These are phyloP conservation scores for Russula sp. DNA, from an alignment of 768 basidiomycete species.

Conservation along the genomic window DNA sequence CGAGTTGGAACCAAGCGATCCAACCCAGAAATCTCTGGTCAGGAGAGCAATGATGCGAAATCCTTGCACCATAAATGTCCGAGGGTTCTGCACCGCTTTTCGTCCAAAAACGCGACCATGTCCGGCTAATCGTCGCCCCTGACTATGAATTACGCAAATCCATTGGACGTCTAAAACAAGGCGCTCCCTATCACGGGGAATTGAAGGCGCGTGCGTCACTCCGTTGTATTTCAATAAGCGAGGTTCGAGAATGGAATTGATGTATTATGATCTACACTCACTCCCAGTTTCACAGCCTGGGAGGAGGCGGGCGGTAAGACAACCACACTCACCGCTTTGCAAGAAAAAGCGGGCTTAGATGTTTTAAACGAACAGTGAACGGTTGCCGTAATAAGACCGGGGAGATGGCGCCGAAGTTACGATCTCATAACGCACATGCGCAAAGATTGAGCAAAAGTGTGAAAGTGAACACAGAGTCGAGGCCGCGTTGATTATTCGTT, in stretches of 20 bases:
- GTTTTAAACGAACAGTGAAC: not conserved
- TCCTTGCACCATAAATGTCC: slow-evolving; percentile 1
- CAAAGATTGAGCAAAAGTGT: not conserved
- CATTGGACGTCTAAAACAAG: not conserved
- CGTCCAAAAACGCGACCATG: not conserved
- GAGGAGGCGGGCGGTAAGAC: not conserved
- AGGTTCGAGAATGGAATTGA: not conserved
- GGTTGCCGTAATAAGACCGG: slow-evolving; percentile 11
- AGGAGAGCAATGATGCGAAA: not conserved
- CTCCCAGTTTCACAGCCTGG: not conserved
- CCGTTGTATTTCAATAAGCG: not conserved
- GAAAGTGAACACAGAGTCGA: not conserved
- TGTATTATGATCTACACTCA: not conserved
- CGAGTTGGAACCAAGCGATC: not conserved
- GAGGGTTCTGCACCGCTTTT: slow-evolving; percentile 17
- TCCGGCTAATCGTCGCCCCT: not conserved
- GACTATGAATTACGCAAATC: not conserved
- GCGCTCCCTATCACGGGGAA: not conserved
- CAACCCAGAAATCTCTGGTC: not conserved
- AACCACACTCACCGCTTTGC: not conserved
- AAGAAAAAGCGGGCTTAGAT: not conserved
- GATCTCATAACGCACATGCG: not conserved
- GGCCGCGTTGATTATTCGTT: not conserved
- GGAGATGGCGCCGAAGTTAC: slow-evolving; percentile 6
- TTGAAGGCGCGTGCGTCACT: not conserved